Base-by-base conservation (phyloP, 2,329 filamentous ascomycete genomes). In the Verticillium tricorpus region DNA sequence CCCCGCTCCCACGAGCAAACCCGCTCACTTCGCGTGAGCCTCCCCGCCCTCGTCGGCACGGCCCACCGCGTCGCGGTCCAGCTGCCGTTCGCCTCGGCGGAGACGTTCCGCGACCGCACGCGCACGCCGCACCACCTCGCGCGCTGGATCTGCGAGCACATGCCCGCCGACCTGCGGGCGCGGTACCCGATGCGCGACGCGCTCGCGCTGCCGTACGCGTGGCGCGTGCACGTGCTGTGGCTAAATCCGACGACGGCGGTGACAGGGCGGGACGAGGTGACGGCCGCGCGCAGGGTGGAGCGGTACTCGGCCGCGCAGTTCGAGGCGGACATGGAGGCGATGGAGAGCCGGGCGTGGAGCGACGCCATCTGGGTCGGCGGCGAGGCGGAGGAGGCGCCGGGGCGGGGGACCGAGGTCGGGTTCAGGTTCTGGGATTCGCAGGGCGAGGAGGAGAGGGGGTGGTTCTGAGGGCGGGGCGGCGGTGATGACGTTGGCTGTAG, bases 331-430 rank as follows among this genome's bases (percentile, higher is more conserved):
- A 58, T 55, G 12, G 60, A 19, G 11, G 62, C 57, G 1, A 50
- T 58, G 31, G 56, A 56, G 32, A 37, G 37, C 25, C 59, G 60
- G 2, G 63, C 60, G 17, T 62, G 45, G 12, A 60, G 57, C 52
- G 40, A 50, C 40, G 40, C 40, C 40, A 25, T 50, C n/a, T 50
- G 70, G 66, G 60, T 73, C n/a, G 45, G 62, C 2, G 59, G 61
- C 25, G 56, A 60, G 19, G 60, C 45, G 6, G 60, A 66, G 8
- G 19, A 60, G 12, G n/a, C 70, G 17, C 64, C 67, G 19, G 37
- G 14, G 22, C 52, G 31, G 12, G 12, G 65, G 22, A 34, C 28
- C 14, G 57, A 50, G 12, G 45, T 63, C 58, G 54, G 59, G n/a
- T 39, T 64, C 31, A 61, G 55, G 28, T 57, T 54, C 57, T 64